Base-by-base conservation (phyloP, 129 eudicot species). In the Oenanthe sinensis region DNA sequence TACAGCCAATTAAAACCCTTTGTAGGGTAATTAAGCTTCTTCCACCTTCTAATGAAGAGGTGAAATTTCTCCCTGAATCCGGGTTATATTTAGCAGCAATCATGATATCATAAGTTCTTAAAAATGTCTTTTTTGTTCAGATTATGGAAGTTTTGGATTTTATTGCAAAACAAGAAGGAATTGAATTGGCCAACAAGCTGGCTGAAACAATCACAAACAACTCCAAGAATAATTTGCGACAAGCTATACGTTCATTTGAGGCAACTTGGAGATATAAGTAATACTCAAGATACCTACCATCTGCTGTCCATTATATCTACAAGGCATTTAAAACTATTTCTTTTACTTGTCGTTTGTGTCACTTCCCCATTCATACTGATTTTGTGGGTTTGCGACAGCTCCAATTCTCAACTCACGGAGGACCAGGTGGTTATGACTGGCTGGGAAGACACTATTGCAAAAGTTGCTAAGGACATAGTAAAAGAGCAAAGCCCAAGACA, bases 211-310 rank as follows among this genome's bases (percentile, higher is more conserved):
- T 92, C 54, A 92, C 97, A 49, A 82, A 63, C 79, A 85, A 81
- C 65, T 88, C 97, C 78, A 88, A 88, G 96, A 88, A 85, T 68
- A 92, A 92, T 77, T 80, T 92, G 80, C 88, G 96, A 68, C 97
- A 92, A 85, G 96, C 97, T 58, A 88, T 92, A 55, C 96, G 97
- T 47, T 92, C 97, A 33, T 88, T 92, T 50, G 96, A 92, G 82
- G 97, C 96, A 62, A 90, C 91, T 78, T 86, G 88, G 87, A 89
- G 85, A 85, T 70, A 80, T 74, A 86, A 81, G 97, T 92, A 84
- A 75, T 45, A 79, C 42, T 60, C 4, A n/a, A 19, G 15, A 22
- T 72, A 30, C 47, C 36, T 8, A 14, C 19, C 4, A 10, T 72
- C 50, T 44, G 19, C 28, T 22, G 19, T 43, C 26, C 1, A 17